These are phyloP conservation scores for Monosporascus sp. DNA, from an alignment of 2,329 filamentous ascomycete genomes.

Conservation along the genomic window DNA sequence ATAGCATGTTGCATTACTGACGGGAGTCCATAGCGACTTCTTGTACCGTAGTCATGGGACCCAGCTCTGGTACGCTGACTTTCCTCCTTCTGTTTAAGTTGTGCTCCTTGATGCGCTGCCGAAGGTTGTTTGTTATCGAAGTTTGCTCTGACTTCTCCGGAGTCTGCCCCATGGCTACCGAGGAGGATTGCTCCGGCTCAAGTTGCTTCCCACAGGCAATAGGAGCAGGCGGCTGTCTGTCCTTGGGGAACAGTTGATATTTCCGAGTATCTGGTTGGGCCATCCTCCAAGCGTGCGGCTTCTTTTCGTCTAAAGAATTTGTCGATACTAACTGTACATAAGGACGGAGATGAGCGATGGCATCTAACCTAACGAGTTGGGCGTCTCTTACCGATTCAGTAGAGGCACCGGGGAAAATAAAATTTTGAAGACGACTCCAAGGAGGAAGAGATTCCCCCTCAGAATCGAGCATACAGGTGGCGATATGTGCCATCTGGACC, in stretches of 20 bases:
- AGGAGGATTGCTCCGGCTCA: conserved; percentile 45
- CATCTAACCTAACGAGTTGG: conserved; percentile 5
- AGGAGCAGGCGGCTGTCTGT: conserved; percentile 37
- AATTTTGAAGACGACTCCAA: conserved; percentile 45
- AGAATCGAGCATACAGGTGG: conserved; percentile 49
- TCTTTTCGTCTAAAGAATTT: conserved; percentile 39
- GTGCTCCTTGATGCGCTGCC: conserved; percentile 53
- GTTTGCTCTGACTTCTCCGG: conserved; percentile 37
- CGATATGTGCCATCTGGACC: conserved; percentile 56
- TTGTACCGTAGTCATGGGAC: conserved; percentile 64
- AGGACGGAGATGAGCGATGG: conserved; percentile 22
- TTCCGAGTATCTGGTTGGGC: conserved; percentile 49
- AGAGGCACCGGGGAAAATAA: conserved; percentile 18
- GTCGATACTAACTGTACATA: conserved; percentile 21
- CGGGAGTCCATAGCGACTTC: conserved; percentile 66
- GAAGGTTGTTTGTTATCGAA: conserved; percentile 35
- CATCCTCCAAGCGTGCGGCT: conserved; percentile 53
- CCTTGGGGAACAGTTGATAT: conserved; percentile 57
- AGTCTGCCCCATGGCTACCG: conserved; percentile 34
- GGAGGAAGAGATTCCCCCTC: conserved; percentile 34
- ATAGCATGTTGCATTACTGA: conserved; percentile 36
- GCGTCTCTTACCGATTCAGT: conserved; percentile 39
- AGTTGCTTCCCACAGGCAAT: conserved; percentile 38
- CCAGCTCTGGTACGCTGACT: conserved; percentile 58
- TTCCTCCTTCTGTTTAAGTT: conserved; percentile 55